Percentiles rank a stretch among this genome's conserved stretches.
Evolutionary conservation across 192 early-diverging fungal genomes (phyloP).

Genomic region (Entomortierella chlamydospora): DNA sequence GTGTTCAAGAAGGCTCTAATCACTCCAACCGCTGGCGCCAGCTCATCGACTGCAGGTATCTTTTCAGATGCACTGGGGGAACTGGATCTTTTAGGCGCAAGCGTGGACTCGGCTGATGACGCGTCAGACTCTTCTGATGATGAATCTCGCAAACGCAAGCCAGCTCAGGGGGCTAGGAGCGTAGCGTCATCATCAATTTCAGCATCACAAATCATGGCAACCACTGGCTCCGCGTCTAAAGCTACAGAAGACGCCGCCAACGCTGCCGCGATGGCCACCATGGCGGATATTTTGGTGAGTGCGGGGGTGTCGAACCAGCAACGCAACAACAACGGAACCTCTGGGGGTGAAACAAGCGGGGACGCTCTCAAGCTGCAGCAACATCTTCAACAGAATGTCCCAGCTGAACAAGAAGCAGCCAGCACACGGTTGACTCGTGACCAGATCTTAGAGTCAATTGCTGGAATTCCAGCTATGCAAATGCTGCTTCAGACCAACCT

Average conservation of each 20-base stretch:
- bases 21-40: background rate
- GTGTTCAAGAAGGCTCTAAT: slow-evolving; percentile 31
- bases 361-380: no score
- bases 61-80: background rate
- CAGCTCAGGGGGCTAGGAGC: background rate
- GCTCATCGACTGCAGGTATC: background rate
- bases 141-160: background rate
- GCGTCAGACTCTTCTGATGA: slow-evolving; percentile 19
- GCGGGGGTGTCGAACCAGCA: background rate
- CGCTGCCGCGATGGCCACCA: background rate
- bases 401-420: background rate
- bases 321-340: no score
- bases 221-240: background rate
- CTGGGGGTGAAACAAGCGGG: no score
- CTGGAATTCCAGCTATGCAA: slow-evolving; percentile 8
- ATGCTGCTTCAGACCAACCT: slow-evolving; percentile 16
- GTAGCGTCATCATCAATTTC: background rate
- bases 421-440: slow-evolving; percentile 2
- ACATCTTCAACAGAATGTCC: background rate
- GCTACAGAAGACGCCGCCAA: background rate
- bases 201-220: background rate
- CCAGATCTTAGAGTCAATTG: slow-evolving; percentile 7
- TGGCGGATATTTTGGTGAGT: background rate
- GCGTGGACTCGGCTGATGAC: slow-evolving; percentile 4
- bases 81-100: background rate